These are phyloP conservation scores for Suhomyces anneliseae DNA, from an alignment of 1,139 yeast species.

Conservation along the genomic window DNA sequence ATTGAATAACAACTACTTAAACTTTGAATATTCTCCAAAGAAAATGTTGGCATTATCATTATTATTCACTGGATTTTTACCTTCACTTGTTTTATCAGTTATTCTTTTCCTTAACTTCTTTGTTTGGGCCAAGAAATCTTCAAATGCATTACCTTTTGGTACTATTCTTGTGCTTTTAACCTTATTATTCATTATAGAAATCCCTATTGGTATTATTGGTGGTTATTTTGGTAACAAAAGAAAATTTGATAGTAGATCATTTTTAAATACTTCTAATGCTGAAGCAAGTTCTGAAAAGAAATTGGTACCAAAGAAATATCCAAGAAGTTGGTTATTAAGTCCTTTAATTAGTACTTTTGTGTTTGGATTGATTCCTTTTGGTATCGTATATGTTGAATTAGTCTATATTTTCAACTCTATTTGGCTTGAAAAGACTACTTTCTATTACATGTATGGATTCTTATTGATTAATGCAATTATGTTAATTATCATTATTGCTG, in stretches of 20 bases:
- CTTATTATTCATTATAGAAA: conserved; percentile 58
- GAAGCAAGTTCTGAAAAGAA: background rate
- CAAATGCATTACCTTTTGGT: conserved; percentile 63
- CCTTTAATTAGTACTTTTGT: conserved; percentile 30
- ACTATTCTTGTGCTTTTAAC: conserved; percentile 17
- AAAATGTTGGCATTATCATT: conserved; percentile 37
- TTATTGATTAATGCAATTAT: conserved; percentile 61
- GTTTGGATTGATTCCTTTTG: conserved; percentile 75
- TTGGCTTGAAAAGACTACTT: conserved; percentile 79
- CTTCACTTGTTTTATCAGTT: conserved; percentile 54
- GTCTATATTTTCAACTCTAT: conserved; percentile 72
- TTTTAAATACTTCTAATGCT: conserved; percentile 7
- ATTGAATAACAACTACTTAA: conserved; percentile 41
- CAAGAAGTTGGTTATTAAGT: conserved; percentile 20
- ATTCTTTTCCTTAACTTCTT: conserved; percentile 62
- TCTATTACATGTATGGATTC: conserved; percentile 80
- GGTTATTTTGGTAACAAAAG: conserved; percentile 57
- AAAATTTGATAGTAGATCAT: conserved; percentile 26
- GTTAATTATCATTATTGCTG: conserved; percentile 62
- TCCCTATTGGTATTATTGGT: conserved; percentile 75
- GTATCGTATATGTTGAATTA: conserved; percentile 78
- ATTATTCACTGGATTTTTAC: conserved; percentile 61
- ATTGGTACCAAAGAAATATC: conserved; percentile 1
- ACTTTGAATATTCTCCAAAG: conserved; percentile 22
- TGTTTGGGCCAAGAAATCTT: conserved; percentile 76